Evolutionary conservation across 1,284 basidiomycete genomes (phyloP).

Genomic region (Microstroma glucosiphilum): DNA sequence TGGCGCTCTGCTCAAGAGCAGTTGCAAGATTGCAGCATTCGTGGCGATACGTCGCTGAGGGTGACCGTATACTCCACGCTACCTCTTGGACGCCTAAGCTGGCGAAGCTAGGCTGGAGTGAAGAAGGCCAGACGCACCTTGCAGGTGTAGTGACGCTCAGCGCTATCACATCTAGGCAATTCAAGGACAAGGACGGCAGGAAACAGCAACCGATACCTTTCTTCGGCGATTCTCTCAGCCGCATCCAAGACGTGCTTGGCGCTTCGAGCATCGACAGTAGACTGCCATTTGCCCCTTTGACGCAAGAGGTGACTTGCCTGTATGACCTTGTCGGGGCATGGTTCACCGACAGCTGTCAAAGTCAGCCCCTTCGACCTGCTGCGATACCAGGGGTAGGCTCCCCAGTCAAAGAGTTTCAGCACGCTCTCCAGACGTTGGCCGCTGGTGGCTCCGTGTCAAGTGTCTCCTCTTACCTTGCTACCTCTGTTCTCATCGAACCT

Average conservation of each 20-base stretch:
- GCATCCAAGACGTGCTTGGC: not conserved
- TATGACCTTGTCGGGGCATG: not conserved
- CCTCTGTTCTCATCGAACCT: constrained; percentile 32
- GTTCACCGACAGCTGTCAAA: not conserved
- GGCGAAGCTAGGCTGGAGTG: constrained; percentile 40
- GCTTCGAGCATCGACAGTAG: constrained; percentile 8
- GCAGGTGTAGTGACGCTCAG: constrained; percentile 5
- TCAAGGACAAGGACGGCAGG: constrained; percentile 3
- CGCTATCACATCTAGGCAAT: not conserved
- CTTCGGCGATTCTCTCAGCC: constrained; percentile 12
- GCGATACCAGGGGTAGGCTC: constrained; percentile 1
- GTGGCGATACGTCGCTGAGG: constrained; percentile 41
- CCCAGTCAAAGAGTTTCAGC: constrained; percentile 29
- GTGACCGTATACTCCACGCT: constrained; percentile 30
- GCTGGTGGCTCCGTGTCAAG: not conserved
- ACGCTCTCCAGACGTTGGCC: constrained; percentile 19
- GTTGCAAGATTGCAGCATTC: constrained; percentile 39
- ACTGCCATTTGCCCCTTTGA: not conserved
- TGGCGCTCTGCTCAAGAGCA: constrained; percentile 45
- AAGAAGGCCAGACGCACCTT: constrained; percentile 17
- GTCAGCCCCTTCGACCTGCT: not conserved
- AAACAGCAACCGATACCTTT: constrained; percentile 3
- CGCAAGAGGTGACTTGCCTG: not conserved
- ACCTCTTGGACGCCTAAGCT: constrained; percentile 36
- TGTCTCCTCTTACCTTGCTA: constrained; percentile 17